A percentile compares a stretch with the other conserved stretches of the same genome.
These are phyloP conservation scores for Rhynchospora pubera DNA, from an alignment of 176 grass and related monocot genomes.

Conservation along the genomic window DNA sequence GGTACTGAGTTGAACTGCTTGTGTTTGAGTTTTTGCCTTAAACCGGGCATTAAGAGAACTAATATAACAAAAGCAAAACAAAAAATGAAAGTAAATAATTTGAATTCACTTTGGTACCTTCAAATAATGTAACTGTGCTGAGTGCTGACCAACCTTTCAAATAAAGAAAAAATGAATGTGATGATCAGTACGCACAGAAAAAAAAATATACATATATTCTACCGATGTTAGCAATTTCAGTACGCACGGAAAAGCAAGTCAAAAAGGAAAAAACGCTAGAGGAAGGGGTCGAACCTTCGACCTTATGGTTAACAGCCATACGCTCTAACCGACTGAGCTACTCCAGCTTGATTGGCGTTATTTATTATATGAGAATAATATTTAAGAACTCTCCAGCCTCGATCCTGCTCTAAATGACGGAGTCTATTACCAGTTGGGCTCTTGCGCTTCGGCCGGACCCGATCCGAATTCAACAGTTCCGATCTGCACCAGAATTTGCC, in stretches of 20 bases:
- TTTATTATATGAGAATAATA: too few relatives aligned
- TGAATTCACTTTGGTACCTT: background rate
- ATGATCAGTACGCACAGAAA: too few relatives aligned
- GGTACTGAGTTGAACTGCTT: background rate
- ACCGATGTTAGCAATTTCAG: too few relatives aligned
- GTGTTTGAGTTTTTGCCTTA: background rate
- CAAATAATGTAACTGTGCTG: background rate
- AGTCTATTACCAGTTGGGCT: too few relatives aligned
- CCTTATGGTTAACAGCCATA: constrained; percentile 97
- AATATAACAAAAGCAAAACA: background rate
- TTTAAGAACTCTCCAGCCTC: too few relatives aligned
- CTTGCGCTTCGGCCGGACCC: too few relatives aligned
- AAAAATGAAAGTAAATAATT: background rate
- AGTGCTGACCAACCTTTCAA: too few relatives aligned
- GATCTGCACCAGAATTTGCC: too few relatives aligned
- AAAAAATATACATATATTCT: too few relatives aligned
- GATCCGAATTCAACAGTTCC: too few relatives aligned
- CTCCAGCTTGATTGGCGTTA: background rate
- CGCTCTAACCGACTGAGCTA: constrained; percentile 95
- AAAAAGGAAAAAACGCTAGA: constrained; percentile 32
- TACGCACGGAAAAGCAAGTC: background rate
- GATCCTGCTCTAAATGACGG: too few relatives aligned
- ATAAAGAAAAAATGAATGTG: too few relatives aligned
- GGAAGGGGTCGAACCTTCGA: constrained; percentile 81
- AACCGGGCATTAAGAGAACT: background rate